phyloP scores from a whole-genome alignment of 2,329 filamentous ascomycete species.

The Fusarium sp. region DNA sequence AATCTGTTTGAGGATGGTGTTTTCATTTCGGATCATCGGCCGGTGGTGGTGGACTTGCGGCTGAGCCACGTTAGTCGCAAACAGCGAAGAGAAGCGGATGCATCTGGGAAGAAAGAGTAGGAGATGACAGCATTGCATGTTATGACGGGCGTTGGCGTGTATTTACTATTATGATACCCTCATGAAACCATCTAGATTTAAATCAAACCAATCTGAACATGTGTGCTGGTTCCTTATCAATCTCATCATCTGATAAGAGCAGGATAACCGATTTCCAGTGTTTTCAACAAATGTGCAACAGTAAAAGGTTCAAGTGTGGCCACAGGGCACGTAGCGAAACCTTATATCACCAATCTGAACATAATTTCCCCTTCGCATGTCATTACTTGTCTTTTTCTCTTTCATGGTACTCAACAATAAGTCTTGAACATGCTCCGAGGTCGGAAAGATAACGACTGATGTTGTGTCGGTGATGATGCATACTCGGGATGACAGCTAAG shows the following conservation, averaged over 20 bases:
- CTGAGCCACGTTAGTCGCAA: constrained; percentile 30
- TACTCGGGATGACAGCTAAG: constrained; percentile 19
- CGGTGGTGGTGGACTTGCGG: constrained; percentile 47
- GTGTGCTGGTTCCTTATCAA: too few species aligned
- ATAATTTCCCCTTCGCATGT: neutral
- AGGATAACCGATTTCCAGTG: too few species aligned
- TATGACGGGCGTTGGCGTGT: constrained; percentile 20
- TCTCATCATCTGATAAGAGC: too few species aligned
- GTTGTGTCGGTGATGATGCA: constrained; percentile 40
- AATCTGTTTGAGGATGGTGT: constrained; percentile 45
- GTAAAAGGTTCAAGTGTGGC: too few species aligned
- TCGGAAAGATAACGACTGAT: constrained; percentile 34
- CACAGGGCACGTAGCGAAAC: too few species aligned
- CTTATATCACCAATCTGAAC: neutral
- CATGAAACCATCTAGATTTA: constrained; percentile 5
- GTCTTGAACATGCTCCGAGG: neutral
- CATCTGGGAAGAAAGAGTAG: neutral
- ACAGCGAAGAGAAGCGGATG: neutral
- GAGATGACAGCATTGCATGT: neutral
- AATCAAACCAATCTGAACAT: neutral
- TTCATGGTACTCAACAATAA: neutral
- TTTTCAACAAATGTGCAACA: too few species aligned
- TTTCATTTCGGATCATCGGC: constrained; percentile 51
- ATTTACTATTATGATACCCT: constrained; percentile 28
- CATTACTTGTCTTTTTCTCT: neutral